Conservation (phyloP, 208 protist genomes). For the Leishmania arabica region DNA sequence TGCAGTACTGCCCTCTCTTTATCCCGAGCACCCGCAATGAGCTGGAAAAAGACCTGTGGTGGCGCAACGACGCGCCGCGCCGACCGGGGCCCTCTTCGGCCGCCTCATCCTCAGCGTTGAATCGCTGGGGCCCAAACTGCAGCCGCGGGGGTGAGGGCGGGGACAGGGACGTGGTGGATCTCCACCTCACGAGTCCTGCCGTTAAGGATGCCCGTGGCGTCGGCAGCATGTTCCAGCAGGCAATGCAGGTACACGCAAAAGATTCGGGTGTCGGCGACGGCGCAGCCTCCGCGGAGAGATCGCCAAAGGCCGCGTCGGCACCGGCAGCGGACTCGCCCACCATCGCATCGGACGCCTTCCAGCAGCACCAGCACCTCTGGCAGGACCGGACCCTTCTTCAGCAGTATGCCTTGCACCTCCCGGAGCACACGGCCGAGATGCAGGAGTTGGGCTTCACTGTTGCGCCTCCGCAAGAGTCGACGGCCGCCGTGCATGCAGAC, state of each 20-base stretch:
- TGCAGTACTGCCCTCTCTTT: slow-evolving; percentile 63
- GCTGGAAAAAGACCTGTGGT: slow-evolving; percentile 70
- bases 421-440: slow-evolving; percentile 37
- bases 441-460: slow-evolving; percentile 56
- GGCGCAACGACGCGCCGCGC: slow-evolving; percentile 60
- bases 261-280: background rate
- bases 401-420: slow-evolving; percentile 58
- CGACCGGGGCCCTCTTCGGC: slow-evolving; percentile 13
- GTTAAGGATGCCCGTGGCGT: slow-evolving; percentile 15
- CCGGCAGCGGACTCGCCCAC: background rate
- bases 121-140: background rate
- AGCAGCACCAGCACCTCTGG: slow-evolving; percentile 43
- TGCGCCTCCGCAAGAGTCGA: slow-evolving; percentile 17
- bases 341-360: slow-evolving; percentile 9
- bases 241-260: slow-evolving; percentile 15
- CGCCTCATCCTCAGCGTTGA: background rate
- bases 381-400: slow-evolving; percentile 26
- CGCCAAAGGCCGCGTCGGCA: background rate
- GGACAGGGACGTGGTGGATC: background rate
- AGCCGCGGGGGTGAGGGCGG: background rate
- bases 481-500: background rate
- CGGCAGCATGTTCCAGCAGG: slow-evolving; percentile 24
- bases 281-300: background rate
- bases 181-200: slow-evolving; percentile 5
- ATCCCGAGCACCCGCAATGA: slow-evolving; percentile 42